Evolutionary conservation across 441 rosid genomes (phyloP), one percentile per base, ranked within the genome.

Genomic region (Croton laevigatus): DNA sequence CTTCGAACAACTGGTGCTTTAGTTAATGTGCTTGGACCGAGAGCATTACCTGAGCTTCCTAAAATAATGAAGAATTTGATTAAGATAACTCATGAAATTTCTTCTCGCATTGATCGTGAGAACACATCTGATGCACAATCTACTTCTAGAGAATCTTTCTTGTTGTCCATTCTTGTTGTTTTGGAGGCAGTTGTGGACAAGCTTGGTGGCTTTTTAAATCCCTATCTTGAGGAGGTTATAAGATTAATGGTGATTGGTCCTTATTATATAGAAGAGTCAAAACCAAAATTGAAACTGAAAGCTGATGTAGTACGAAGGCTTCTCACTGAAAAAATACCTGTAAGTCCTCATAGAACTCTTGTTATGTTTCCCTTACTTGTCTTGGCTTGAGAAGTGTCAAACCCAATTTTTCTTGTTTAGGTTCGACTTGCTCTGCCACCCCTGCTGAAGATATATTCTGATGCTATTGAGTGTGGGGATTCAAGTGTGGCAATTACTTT

Each of bases 131-230:
- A 65, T 79, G 51, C 55, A 20, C 34, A 68, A 44, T 68, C 76
- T 36, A 74, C 71, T 44, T 69, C 73, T 46, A 73, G 64, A 66
- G 85, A 81, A 71, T 82, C 91, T 73, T 69, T 85, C 38, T 63
- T 85, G 87, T 75, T 84, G 34, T 88, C 98, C 72, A 72, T 90
- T 84, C 91, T 96, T 62, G 76, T 84, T 45, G 69, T 86, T 27
- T 80, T 96, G 79, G 97, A 93, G 78, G 97, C 97, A 46, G 96
- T 89, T 72, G 81, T 91, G 64, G 97, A 89, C 78, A 90, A 93
- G 81, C 93, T 96, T 75, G 99, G 97, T 71, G 91, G 97, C 65
- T 96, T 96, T 78, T 76, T 96, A 63, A 93, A 81, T 79, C 99
- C 99, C 20, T 87, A 91, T 78, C 97, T 96, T 69, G 88, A 84